phyloP scores from a whole-genome alignment of 495 filamentous ascomycete genomes.

The Annulohypoxylon stygium region DNA sequence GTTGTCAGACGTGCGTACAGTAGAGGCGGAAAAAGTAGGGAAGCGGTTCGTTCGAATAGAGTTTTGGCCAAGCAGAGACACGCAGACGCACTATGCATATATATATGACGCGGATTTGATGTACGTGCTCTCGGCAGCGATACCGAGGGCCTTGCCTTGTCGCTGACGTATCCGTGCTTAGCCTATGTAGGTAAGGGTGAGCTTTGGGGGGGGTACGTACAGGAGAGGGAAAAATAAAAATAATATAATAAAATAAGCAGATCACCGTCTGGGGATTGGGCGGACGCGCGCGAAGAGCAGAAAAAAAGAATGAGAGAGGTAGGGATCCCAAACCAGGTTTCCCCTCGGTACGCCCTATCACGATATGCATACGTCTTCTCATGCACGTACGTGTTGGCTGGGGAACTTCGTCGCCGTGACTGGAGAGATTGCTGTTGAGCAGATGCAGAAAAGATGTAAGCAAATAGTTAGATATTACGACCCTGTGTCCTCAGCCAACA shows the following conservation, averaged over 20 bases:
- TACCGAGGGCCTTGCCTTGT: slow-evolving; percentile 30
- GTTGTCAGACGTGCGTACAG: slow-evolving; percentile 11
- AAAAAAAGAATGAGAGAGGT: background rate
- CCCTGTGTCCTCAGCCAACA: slow-evolving; percentile 33
- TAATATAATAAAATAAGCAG: background rate
- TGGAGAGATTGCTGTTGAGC: slow-evolving; percentile 24
- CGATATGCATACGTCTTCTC: background rate
- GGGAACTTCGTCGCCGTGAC: slow-evolving; percentile 19
- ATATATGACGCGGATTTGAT: slow-evolving; percentile 38
- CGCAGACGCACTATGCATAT: slow-evolving; percentile 29
- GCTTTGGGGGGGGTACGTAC: background rate
- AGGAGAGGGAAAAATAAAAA: background rate
- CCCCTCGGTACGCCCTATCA: slow-evolving; percentile 37
- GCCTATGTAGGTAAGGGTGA: slow-evolving; percentile 13
- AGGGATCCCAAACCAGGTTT: slow-evolving; percentile 7
- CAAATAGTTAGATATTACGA: slow-evolving; percentile 36
- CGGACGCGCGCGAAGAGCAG: slow-evolving; percentile 6
- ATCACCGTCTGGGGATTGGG: slow-evolving; percentile 19
- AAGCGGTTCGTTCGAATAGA: slow-evolving; percentile 46
- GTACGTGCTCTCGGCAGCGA: slow-evolving; percentile 44
- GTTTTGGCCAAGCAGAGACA: slow-evolving; percentile 43
- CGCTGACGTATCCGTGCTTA: slow-evolving; percentile 36
- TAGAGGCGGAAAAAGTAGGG: background rate
- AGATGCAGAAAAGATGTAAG: slow-evolving; percentile 18
- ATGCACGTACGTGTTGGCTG: slow-evolving; percentile 37